phyloP scores from a whole-genome alignment of 306 rosid genomes.

The Comarum palustre region DNA sequence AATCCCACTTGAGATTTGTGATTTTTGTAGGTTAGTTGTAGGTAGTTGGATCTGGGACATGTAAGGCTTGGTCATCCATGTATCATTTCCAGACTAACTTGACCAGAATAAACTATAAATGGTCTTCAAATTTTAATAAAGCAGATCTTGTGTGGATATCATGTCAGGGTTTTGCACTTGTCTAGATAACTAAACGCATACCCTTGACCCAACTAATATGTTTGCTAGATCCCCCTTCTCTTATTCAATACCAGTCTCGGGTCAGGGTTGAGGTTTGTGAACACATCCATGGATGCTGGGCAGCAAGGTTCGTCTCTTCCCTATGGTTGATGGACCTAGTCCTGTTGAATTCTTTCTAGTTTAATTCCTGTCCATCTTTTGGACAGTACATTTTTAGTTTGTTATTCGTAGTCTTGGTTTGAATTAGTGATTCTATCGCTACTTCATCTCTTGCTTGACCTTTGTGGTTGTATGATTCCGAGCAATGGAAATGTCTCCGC shows the following conservation, averaged over 20 bases:
- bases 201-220: neutral
- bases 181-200: neutral
- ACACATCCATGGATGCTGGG: neutral
- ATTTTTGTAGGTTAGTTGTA: slow-evolving; percentile 12
- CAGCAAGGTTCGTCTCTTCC: neutral
- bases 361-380: too few species aligned
- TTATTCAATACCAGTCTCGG: too few species aligned
- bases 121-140: neutral
- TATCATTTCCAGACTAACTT: slow-evolving; percentile 10
- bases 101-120: slow-evolving; percentile 29
- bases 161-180: neutral
- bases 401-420: too few species aligned
- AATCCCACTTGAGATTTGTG: slow-evolving; percentile 36
- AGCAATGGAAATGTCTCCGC: too few species aligned
- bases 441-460: too few species aligned
- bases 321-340: neutral
- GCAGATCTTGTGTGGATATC: slow-evolving; percentile 9
- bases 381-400: too few species aligned
- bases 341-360: too few species aligned
- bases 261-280: too few species aligned
- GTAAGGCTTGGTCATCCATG: slow-evolving; percentile 17
- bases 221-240: neutral
- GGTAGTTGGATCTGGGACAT: slow-evolving; percentile 24
- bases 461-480: too few species aligned
- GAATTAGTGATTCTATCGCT: too few species aligned